These are phyloP conservation scores for Botrytis paeoniae DNA, from an alignment of 2,329 filamentous ascomycete species.

Conservation along the genomic window DNA sequence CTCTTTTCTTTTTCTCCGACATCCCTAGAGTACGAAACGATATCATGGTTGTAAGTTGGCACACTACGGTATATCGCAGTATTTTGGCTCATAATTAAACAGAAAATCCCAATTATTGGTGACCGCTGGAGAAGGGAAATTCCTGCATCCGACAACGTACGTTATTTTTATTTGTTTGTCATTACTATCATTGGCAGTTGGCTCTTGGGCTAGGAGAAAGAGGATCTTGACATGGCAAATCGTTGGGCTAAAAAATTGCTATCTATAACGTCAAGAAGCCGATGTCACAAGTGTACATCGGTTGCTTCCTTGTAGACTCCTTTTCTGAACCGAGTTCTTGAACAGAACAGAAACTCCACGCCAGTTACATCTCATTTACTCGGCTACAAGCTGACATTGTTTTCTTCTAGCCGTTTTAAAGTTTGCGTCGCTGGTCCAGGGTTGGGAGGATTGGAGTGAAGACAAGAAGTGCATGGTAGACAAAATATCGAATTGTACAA, in stretches of 20 bases:
- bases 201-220: too few relatives aligned
- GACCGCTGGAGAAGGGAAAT: constrained; percentile 51
- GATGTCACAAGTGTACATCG: constrained; percentile 4
- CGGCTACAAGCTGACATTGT: background rate
- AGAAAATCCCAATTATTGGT: constrained; percentile 57
- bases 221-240: background rate
- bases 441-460: background rate
- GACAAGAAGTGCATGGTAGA: constrained; percentile 11
- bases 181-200: too few relatives aligned
- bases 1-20: constrained; percentile 60
- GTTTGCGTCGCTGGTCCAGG: background rate
- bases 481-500: constrained; percentile 19
- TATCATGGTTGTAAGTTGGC: constrained; percentile 51
- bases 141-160: constrained; percentile 61
- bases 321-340: background rate
- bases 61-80: background rate
- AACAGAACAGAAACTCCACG: background rate
- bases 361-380: background rate
- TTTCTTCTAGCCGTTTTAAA: constrained; percentile 16
- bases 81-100: constrained; percentile 18
- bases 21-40: constrained; percentile 59
- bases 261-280: background rate
- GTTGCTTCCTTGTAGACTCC: background rate
- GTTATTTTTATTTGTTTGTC: constrained; percentile 35
- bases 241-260: background rate